phyloP scores from a whole-genome alignment of 2,329 filamentous ascomycete species.

The Aspergillus clavatus region DNA sequence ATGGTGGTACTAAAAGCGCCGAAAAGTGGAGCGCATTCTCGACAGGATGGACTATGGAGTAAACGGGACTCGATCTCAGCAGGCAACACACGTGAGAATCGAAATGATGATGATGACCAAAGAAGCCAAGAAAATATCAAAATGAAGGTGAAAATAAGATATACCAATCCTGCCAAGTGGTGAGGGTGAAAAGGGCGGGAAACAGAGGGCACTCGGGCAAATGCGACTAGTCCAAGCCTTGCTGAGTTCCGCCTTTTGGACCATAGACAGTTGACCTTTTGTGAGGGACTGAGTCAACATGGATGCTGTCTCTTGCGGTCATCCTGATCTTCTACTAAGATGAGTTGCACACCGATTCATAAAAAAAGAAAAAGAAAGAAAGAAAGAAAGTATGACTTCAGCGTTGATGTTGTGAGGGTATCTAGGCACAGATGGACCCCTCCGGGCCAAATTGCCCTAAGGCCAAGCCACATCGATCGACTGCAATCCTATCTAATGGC shows the following conservation, averaged over 20 bases:
- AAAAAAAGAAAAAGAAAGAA: too few relatives aligned
- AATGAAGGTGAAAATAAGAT: not conserved
- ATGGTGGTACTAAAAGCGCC: not conserved
- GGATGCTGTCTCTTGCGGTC: not conserved
- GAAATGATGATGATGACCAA: not conserved
- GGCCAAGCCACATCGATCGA: not conserved
- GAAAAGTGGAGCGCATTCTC: not conserved
- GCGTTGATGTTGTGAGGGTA: not conserved
- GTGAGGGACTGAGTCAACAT: not conserved
- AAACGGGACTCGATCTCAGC: not conserved
- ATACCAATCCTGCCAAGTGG: not conserved
- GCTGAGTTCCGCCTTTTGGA: constrained; percentile 2
- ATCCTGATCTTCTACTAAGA: not conserved
- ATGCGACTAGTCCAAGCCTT: constrained; percentile 1
- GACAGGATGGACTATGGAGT: not conserved
- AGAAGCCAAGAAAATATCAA: not conserved
- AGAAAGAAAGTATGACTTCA: not conserved
- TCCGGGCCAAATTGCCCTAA: too few relatives aligned
- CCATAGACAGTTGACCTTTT: not conserved
- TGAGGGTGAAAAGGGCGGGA: not conserved
- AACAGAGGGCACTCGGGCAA: not conserved
- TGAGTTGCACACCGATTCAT: too few relatives aligned
- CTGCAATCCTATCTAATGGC: not conserved
- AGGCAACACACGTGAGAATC: not conserved
- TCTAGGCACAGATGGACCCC: not conserved